A percentile compares a stretch with the other conserved stretches of the same genome.
Conservation (phyloP, 441 rosid species). For the Populus hybrid region DNA sequence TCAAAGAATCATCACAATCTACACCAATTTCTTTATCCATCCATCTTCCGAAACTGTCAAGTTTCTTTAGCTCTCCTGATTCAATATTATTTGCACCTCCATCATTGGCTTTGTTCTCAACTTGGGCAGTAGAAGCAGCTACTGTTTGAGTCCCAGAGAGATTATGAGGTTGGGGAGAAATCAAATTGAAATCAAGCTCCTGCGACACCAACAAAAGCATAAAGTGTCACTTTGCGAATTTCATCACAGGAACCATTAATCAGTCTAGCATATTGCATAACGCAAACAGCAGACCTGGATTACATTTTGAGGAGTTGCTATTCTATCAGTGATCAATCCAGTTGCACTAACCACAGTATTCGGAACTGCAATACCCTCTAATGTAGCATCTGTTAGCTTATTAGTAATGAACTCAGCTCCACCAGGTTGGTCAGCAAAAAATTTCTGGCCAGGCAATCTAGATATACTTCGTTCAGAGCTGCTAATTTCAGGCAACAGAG, state of each 20-base stretch:
- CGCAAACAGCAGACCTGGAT: conserved; percentile 22
- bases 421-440: conserved; percentile 24
- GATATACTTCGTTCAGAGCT: no score
- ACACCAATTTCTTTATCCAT: no score
- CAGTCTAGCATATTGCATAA: background rate
- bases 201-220: conserved; percentile 20
- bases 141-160: conserved; percentile 2
- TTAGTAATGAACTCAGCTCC: conserved; percentile 29
- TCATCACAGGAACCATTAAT: conserved; percentile 3
- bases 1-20: conserved; percentile 27
- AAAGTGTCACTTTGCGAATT: conserved; percentile 8
- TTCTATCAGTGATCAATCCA: conserved; percentile 18
- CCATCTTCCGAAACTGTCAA: no score
- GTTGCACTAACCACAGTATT: conserved; percentile 22
- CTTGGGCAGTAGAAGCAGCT: no score
- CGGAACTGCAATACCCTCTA: conserved; percentile 22
- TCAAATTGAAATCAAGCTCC: conserved; percentile 24
- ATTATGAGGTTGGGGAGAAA: conserved; percentile 20
- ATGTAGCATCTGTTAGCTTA: conserved; percentile 30
- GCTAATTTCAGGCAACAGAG: conserved; percentile 25
- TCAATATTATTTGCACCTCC: no score
- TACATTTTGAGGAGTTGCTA: conserved; percentile 23
- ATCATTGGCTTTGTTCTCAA: no score
- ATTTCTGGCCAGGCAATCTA: conserved; percentile 23
- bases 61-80: no score